Conservation (phyloP, 2,329 filamentous ascomycete species). For the Fusarium newnesense region DNA sequence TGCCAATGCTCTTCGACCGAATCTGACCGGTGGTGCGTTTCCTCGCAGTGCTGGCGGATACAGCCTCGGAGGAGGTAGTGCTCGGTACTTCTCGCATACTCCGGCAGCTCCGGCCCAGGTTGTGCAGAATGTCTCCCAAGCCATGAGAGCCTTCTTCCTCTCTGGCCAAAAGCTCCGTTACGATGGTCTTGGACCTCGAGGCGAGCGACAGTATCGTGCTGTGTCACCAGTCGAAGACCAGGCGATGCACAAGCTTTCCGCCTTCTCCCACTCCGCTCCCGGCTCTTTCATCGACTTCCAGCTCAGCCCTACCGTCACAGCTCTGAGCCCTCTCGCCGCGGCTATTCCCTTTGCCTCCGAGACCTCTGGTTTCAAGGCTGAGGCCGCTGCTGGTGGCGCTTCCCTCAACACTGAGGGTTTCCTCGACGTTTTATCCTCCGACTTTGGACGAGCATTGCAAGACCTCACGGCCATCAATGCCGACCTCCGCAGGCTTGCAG, state of each 20-base stretch:
- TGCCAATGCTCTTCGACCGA: constrained; percentile 87
- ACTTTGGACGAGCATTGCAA: constrained; percentile 88
- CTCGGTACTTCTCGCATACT: constrained; percentile 89
- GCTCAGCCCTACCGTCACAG: constrained; percentile 89
- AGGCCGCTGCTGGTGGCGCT: constrained; percentile 57
- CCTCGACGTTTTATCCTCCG: constrained; percentile 83
- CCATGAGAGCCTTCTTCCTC: constrained; percentile 91
- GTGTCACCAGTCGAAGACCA: constrained; percentile 82
- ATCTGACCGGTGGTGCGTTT: constrained; percentile 87
- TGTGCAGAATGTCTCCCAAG: constrained; percentile 93
- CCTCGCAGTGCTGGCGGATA: constrained; percentile 93
- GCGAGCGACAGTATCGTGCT: constrained; percentile 81
- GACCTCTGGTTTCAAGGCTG: constrained; percentile 56
- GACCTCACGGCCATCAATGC: constrained; percentile 82
- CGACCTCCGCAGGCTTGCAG: constrained; percentile 81
- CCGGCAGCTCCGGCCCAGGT: constrained; percentile 89
- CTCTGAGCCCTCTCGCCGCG: constrained; percentile 76
- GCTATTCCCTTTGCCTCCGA: constrained; percentile 59
- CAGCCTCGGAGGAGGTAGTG: constrained; percentile 76
- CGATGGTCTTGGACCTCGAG: constrained; percentile 78
- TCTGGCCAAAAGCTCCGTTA: constrained; percentile 90
- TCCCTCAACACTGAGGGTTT: constrained; percentile 85
- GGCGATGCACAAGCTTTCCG: constrained; percentile 73
- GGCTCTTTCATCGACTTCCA: constrained; percentile 91
- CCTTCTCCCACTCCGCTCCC: constrained; percentile 64